phyloP scores from a whole-genome alignment of 139 green algal species.

The Picochlorum sp. region DNA sequence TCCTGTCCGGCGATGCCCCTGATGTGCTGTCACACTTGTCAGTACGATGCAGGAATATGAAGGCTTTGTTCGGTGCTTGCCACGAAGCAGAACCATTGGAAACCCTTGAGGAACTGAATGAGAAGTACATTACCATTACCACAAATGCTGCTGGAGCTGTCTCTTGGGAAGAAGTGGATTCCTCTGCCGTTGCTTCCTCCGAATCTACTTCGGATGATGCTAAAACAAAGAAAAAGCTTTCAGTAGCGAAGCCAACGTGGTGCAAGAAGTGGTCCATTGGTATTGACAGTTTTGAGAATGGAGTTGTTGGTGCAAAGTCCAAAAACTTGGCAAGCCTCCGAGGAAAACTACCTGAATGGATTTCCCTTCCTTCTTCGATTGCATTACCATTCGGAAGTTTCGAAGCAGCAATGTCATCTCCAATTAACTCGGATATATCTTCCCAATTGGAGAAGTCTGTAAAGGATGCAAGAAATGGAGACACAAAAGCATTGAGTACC shows the following conservation, averaged over 20 bases:
- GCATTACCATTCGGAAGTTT: conserved; percentile 93
- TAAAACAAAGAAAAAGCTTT: conserved; percentile 24
- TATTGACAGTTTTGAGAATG: conserved; percentile 78
- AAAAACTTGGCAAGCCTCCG: conserved; percentile 86
- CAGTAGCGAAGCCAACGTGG: conserved; percentile 52
- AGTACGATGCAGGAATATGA: conserved; percentile 87
- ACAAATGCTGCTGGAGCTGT: conserved; percentile 68
- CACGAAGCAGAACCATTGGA: conserved; percentile 47
- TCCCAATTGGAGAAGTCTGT: conserved; percentile 24
- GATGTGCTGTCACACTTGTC: conserved; percentile 86
- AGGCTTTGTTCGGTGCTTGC: conserved; percentile 55
- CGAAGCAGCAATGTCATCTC: conserved; percentile 66
- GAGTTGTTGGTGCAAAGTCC: conserved; percentile 92
- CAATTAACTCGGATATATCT: conserved; percentile 54
- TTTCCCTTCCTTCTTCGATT: conserved; percentile 78
- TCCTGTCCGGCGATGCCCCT: conserved; percentile 76
- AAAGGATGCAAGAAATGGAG: conserved; percentile 30
- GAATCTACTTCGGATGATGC: background rate
- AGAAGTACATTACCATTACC: conserved; percentile 36
- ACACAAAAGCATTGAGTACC: conserved; percentile 30
- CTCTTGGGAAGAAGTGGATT: conserved; percentile 44
- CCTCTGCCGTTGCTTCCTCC: background rate
- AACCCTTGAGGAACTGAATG: conserved; percentile 29
- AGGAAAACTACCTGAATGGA: conserved; percentile 74
- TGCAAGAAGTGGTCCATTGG: conserved; percentile 78